Percentiles rank a stretch among this genome's conserved stretches.
Conservation (phyloP, 2,329 filamentous ascomycete genomes). For the Fusarium sp. region DNA sequence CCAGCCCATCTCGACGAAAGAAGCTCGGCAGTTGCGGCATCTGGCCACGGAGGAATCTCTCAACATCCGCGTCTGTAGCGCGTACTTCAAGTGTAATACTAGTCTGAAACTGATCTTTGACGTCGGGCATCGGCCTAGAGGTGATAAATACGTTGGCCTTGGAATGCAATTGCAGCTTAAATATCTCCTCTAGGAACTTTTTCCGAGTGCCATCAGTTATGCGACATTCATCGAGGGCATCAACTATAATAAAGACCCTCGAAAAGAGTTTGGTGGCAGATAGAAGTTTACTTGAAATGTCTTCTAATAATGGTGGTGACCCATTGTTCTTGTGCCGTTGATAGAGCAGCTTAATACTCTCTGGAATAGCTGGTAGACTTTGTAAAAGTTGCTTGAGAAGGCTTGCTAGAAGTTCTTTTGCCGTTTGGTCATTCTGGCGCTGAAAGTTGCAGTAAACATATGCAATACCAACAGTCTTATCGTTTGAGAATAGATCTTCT, state of each 20-base stretch:
- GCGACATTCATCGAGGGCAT: constrained; percentile 21
- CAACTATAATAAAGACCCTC: not conserved
- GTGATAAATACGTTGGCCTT: constrained; percentile 37
- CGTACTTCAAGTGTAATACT: constrained; percentile 8
- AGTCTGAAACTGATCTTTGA: too few species aligned
- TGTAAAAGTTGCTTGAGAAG: constrained; percentile 2
- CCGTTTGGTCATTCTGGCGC: not conserved
- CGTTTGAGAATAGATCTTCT: not conserved
- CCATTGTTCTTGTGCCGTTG: too few species aligned
- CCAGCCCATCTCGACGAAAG: too few species aligned
- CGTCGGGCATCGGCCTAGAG: constrained; percentile 29
- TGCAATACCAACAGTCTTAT: not conserved
- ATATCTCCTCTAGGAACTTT: not conserved
- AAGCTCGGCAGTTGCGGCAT: not conserved
- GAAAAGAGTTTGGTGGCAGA: constrained; percentile 1
- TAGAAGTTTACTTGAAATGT: constrained; percentile 24
- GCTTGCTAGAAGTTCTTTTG: not conserved
- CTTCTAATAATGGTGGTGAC: too few species aligned
- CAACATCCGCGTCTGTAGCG: constrained; percentile 25
- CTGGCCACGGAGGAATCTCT: not conserved
- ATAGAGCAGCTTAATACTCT: not conserved
- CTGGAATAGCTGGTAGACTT: not conserved
- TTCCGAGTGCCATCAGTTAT: not conserved
- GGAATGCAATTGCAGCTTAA: not conserved
- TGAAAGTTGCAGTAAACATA: not conserved